Conservation (phyloP, 2,329 filamentous ascomycete genomes). For the Tolypocladium album region DNA sequence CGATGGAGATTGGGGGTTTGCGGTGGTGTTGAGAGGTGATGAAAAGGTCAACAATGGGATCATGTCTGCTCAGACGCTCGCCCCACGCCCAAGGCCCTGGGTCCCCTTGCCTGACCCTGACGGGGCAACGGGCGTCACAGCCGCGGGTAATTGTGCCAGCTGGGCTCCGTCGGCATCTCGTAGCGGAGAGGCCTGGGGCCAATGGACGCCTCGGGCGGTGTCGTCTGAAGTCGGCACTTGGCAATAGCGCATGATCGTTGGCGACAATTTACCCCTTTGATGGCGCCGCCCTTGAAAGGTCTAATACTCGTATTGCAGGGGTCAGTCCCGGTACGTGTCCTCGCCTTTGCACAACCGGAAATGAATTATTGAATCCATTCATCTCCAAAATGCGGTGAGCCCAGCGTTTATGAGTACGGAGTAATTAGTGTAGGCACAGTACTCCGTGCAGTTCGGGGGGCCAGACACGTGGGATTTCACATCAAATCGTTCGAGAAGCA, state of each 20-base stretch:
- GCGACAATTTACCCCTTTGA: not conserved
- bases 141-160: not conserved
- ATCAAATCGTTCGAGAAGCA: not conserved
- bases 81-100: not conserved
- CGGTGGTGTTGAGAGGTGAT: not conserved
- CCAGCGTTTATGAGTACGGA: not conserved
- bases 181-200: not conserved
- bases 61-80: conserved; percentile 1
- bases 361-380: not conserved
- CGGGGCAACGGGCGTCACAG: conserved; percentile 16
- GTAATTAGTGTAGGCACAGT: no score
- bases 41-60: not conserved
- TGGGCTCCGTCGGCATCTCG: not conserved
- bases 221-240: not conserved
- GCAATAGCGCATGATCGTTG: not conserved
- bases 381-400: not conserved
- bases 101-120: conserved; percentile 15
- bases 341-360: not conserved
- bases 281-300: not conserved
- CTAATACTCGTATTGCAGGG: not conserved
- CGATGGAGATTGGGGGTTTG: not conserved
- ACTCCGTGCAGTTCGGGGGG: no score
- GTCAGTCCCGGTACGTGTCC: not conserved
- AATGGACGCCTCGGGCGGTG: not conserved
- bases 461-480: no score